Conservation (phyloP, 305 asterid species). For the Solanum hybrid region DNA sequence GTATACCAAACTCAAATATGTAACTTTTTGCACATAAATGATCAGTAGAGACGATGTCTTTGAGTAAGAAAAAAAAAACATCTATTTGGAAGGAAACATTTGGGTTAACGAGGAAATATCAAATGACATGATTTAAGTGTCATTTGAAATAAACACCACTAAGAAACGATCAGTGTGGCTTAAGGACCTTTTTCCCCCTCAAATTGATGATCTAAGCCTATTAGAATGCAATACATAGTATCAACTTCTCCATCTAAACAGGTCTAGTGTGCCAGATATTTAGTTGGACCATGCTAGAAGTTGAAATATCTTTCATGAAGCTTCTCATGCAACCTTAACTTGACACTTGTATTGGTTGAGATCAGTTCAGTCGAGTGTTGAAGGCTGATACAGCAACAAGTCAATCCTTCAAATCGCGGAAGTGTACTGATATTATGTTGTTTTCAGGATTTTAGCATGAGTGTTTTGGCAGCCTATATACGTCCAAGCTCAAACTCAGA, state of each 20-base stretch:
- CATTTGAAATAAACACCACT: neutral
- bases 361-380: neutral
- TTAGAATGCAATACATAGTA: neutral
- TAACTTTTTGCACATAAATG: neutral
- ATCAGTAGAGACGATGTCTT: neutral
- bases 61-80: neutral
- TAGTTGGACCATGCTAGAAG: neutral
- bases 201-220: neutral
- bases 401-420: neutral
- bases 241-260: neutral
- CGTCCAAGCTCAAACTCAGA: constrained; percentile 77
- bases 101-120: neutral
- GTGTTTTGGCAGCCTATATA: constrained; percentile 73
- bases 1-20: neutral
- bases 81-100: neutral
- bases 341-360: neutral
- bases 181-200: neutral
- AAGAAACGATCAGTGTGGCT: neutral
- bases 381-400: neutral
- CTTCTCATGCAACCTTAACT: neutral
- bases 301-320: neutral
- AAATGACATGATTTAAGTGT: neutral
- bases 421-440: constrained; percentile 12
- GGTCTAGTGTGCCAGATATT: neutral
- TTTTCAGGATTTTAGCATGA: constrained; percentile 74